Percentiles rank a stretch among this genome's conserved stretches.
These are phyloP conservation scores for Thielaviopsis populi DNA, from an alignment of 2,329 filamentous ascomycete genomes.

Conservation along the genomic window DNA sequence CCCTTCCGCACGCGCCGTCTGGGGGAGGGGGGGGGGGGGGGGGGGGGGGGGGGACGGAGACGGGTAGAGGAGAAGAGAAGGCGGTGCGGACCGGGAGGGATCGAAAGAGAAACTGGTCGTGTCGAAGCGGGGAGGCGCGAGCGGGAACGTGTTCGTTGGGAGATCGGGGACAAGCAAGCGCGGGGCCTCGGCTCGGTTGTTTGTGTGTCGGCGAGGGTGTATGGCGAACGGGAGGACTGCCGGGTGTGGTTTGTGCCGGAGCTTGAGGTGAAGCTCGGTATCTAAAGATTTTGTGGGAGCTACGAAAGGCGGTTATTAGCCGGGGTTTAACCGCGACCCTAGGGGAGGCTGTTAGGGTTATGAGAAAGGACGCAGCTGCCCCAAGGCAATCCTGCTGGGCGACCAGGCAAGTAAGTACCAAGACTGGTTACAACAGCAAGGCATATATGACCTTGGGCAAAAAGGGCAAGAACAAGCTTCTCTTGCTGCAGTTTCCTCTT, in stretches of 20 bases:
- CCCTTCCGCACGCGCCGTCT: too few relatives aligned
- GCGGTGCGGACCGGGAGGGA: neutral
- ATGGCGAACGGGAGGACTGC: neutral
- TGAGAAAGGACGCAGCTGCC: neutral
- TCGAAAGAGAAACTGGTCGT: neutral
- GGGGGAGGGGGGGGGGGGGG: too few relatives aligned
- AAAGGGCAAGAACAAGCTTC: neutral
- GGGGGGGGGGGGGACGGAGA: too few relatives aligned
- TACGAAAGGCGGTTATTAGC: neutral
- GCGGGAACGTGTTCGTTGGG: neutral
- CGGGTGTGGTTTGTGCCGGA: neutral
- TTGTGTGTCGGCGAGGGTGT: neutral
- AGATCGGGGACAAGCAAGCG: too few relatives aligned
- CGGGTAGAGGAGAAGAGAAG: conserved; percentile 25
- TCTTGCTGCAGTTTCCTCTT: neutral
- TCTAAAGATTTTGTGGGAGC: neutral
- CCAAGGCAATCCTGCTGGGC: too few relatives aligned
- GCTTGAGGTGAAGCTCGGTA: neutral
- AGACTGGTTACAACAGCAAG: neutral
- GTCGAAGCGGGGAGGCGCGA: neutral
- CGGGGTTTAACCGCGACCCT: neutral
- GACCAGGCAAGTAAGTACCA: too few relatives aligned
- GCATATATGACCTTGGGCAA: neutral
- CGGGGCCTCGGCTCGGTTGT: too few relatives aligned
- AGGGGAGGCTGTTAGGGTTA: neutral